Percentiles rank a stretch among this genome's conserved stretches.
These are phyloP conservation scores for Yamadazyma blattariae DNA, from an alignment of 1,139 yeast species.

Conservation along the genomic window DNA sequence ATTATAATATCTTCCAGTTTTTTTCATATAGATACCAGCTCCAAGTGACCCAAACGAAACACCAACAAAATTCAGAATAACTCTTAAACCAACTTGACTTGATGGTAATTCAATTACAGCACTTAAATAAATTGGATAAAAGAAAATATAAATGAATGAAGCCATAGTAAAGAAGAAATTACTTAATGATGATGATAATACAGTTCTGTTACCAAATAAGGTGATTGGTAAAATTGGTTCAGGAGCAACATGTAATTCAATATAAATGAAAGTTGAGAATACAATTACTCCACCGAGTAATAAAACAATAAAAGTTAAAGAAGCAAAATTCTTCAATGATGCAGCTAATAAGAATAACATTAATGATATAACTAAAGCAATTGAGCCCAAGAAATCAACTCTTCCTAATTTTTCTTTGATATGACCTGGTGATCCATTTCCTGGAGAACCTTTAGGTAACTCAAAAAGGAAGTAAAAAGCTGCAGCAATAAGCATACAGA, in stretches of 20 bases:
- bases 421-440: slow-evolving; percentile 41
- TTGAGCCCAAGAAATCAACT: slow-evolving; percentile 74
- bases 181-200: slow-evolving; percentile 61
- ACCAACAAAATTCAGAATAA: slow-evolving; percentile 67
- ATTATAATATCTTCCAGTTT: slow-evolving; percentile 63
- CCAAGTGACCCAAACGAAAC: slow-evolving; percentile 66
- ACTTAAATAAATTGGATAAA: slow-evolving; percentile 62
- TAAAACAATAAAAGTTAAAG: slow-evolving; percentile 30
- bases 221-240: slow-evolving; percentile 70
- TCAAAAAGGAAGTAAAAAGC: slow-evolving; percentile 35
- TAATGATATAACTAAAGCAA: slow-evolving; percentile 55
- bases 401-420: slow-evolving; percentile 45
- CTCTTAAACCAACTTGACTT: slow-evolving; percentile 59
- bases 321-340: slow-evolving; percentile 59
- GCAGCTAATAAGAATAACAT: slow-evolving; percentile 59
- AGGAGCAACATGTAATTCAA: slow-evolving; percentile 52
- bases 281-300: slow-evolving; percentile 18
- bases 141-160: slow-evolving; percentile 53
- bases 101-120: slow-evolving; percentile 56
- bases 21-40: slow-evolving; percentile 67
- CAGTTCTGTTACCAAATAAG: slow-evolving; percentile 54
- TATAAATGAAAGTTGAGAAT: slow-evolving; percentile 38
- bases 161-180: slow-evolving; percentile 66
- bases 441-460: slow-evolving; percentile 49
- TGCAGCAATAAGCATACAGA: slow-evolving; percentile 50